Percentiles rank a stretch among this genome's conserved stretches.
phyloP scores from a whole-genome alignment of 2,329 filamentous ascomycete genomes.

The Aspergillus oerlinghausenensis region DNA sequence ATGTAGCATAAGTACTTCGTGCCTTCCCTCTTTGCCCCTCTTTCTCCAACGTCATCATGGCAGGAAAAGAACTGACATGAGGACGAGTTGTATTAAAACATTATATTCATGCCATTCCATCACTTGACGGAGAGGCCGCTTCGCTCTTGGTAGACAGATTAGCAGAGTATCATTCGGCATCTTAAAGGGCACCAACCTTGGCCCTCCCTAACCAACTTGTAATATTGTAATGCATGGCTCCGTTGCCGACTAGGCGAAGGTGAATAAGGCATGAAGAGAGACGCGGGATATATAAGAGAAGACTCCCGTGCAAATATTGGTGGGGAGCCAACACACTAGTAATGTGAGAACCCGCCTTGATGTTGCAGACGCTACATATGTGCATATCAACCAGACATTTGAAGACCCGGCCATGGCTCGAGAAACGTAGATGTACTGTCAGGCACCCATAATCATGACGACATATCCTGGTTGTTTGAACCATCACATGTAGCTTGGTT shows the following conservation, averaged over 20 bases:
- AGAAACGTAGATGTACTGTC: background rate
- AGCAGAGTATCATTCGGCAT: background rate
- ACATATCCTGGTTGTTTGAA: background rate
- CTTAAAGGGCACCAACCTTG: background rate
- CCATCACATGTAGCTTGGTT: conserved; percentile 38
- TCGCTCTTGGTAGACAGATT: background rate
- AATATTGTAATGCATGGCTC: background rate
- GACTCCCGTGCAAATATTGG: background rate
- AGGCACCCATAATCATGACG: background rate
- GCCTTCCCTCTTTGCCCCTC: background rate
- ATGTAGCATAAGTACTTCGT: background rate
- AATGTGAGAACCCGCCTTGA: background rate
- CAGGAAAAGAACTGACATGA: background rate
- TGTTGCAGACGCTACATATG: background rate
- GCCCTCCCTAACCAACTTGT: background rate
- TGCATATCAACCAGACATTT: background rate
- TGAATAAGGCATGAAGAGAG: background rate
- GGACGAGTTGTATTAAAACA: background rate
- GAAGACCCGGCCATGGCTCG: too few relatives aligned
- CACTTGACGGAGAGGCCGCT: background rate
- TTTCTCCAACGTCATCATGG: background rate
- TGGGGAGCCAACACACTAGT: background rate
- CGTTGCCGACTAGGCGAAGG: background rate
- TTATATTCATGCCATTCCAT: background rate
- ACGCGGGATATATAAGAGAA: background rate